These are phyloP conservation scores for Galeopsis tetrahit DNA, from an alignment of 257 asterid species.

Conservation along the genomic window DNA sequence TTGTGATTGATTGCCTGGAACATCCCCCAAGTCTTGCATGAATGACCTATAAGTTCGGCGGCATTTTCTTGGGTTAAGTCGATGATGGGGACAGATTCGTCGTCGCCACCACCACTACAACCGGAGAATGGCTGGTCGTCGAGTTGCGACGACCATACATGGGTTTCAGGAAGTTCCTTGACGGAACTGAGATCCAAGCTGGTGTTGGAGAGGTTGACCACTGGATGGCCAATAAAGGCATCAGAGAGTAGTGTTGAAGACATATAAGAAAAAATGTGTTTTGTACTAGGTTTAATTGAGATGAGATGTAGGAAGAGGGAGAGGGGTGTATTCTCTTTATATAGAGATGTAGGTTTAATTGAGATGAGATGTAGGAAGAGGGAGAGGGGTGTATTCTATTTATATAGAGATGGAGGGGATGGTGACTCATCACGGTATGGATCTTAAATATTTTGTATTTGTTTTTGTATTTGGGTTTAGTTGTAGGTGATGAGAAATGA, in stretches of 20 bases:
- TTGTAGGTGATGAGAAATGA: slow-evolving; percentile 31
- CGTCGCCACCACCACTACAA: background rate
- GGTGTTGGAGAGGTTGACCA: slow-evolving; percentile 34
- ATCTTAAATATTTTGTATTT: slow-evolving; percentile 14
- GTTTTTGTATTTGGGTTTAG: slow-evolving; percentile 14
- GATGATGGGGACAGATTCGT: slow-evolving; percentile 62
- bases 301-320: too few species aligned
- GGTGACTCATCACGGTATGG: slow-evolving; percentile 38
- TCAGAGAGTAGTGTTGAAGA: slow-evolving; percentile 51
- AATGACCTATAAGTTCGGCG: slow-evolving; percentile 63
- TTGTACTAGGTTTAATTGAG: too few species aligned
- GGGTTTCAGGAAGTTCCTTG: slow-evolving; percentile 84
- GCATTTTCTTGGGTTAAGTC: slow-evolving; percentile 54
- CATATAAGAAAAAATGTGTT: slow-evolving; percentile 28
- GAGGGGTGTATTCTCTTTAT: slow-evolving; percentile 24
- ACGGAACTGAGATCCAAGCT: slow-evolving; percentile 68
- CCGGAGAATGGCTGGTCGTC: slow-evolving; percentile 30
- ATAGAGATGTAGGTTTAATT: slow-evolving; percentile 43
- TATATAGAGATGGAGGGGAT: slow-evolving; percentile 57
- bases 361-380: too few species aligned
- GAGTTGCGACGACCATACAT: slow-evolving; percentile 67
- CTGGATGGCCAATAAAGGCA: slow-evolving; percentile 37
- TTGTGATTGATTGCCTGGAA: slow-evolving; percentile 73
- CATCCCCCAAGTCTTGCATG: slow-evolving; percentile 93
- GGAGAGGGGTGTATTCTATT: background rate